These are phyloP conservation scores for Cyclospora cayetanensis DNA, from an alignment of 169 alveolate genomes.

Conservation along the genomic window DNA sequence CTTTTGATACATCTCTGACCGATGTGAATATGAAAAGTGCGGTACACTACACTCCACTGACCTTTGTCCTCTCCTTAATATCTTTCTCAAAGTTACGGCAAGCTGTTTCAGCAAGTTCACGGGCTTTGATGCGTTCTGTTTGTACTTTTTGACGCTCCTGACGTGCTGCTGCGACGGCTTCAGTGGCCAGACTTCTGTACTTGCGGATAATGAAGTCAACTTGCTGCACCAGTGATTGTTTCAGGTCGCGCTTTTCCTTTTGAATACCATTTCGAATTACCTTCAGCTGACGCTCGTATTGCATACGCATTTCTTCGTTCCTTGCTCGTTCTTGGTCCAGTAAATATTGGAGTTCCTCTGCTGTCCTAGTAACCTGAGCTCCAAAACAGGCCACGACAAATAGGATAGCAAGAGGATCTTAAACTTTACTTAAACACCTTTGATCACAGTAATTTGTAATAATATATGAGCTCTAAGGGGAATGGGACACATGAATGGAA, in stretches of 20 bases:
- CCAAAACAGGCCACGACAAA: background rate
- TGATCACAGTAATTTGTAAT: background rate
- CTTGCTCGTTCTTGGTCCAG: slow-evolving; percentile 64
- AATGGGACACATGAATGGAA: too few relatives aligned
- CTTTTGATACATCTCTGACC: too few relatives aligned
- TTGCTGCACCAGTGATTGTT: slow-evolving; percentile 27
- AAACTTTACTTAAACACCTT: background rate
- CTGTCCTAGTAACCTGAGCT: slow-evolving; percentile 19
- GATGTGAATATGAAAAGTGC: too few relatives aligned
- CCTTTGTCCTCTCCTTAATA: slow-evolving; percentile 64
- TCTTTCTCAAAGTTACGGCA: slow-evolving; percentile 66
- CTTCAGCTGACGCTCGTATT: slow-evolving; percentile 57
- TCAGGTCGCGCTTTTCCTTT: slow-evolving; percentile 43
- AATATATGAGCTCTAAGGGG: too few relatives aligned
- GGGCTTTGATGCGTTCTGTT: slow-evolving; percentile 46
- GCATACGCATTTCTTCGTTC: slow-evolving; percentile 49
- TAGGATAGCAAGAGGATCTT: background rate
- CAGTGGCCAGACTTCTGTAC: slow-evolving; percentile 58
- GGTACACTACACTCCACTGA: background rate
- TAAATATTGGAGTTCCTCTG: slow-evolving; percentile 49
- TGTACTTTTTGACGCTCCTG: slow-evolving; percentile 58
- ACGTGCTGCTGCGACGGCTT: slow-evolving; percentile 63
- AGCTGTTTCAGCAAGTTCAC: slow-evolving; percentile 58
- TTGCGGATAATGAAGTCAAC: slow-evolving; percentile 62
- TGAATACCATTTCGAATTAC: slow-evolving; percentile 49